phyloP scores from a whole-genome alignment of 345 rosid genomes.

The Firmiana major region DNA sequence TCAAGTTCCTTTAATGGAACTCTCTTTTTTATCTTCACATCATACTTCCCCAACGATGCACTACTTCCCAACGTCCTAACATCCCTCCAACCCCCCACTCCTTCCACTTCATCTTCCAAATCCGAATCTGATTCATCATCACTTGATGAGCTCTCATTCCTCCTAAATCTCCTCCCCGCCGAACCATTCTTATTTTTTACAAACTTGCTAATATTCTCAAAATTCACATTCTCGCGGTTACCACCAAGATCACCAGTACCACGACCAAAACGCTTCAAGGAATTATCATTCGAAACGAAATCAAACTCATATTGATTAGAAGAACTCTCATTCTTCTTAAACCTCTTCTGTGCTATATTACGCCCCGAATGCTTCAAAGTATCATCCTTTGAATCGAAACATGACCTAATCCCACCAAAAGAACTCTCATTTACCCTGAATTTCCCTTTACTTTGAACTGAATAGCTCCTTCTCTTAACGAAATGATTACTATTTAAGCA shows the following conservation, averaged over 20 bases:
- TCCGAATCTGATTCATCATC: slow-evolving; percentile 52
- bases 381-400: slow-evolving; percentile 1
- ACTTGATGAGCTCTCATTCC: slow-evolving; percentile 55
- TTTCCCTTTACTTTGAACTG: slow-evolving; percentile 36
- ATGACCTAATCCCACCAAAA: slow-evolving; percentile 15
- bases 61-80: slow-evolving; percentile 57
- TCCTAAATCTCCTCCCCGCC: slow-evolving; percentile 37
- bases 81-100: slow-evolving; percentile 42
- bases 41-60: slow-evolving; percentile 72
- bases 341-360: slow-evolving; percentile 22
- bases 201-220: slow-evolving; percentile 19
- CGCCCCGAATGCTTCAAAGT: slow-evolving; percentile 3
- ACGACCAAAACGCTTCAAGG: slow-evolving; percentile 22
- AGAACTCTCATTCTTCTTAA: slow-evolving; percentile 45
- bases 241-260: slow-evolving; percentile 1
- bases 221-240: slow-evolving; percentile 23
- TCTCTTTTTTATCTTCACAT: slow-evolving; percentile 61
- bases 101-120: slow-evolving; percentile 27
- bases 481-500: slow-evolving; percentile 12
- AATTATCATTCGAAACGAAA: slow-evolving; percentile 13
- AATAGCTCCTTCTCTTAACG: slow-evolving; percentile 40
- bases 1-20: slow-evolving; percentile 53
- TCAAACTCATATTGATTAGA: slow-evolving; percentile 28
- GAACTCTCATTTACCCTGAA: slow-evolving; percentile 29
- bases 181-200: slow-evolving; percentile 23